phyloP scores from a whole-genome alignment of 2,329 filamentous ascomycete species.

The Curvularia eragrostidis region DNA sequence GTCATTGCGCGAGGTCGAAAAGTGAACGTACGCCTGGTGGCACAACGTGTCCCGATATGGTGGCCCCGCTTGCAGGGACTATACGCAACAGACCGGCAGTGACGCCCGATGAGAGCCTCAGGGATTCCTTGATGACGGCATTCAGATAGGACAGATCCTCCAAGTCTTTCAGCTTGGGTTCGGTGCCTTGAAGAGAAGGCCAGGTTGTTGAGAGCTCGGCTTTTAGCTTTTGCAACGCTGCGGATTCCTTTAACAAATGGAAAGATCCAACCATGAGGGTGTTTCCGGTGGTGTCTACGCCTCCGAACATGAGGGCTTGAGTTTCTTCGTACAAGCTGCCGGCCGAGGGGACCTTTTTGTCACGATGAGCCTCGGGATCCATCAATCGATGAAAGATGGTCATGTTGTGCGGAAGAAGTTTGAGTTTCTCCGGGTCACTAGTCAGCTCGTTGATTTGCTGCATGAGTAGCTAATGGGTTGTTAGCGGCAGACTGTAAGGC shows the following conservation, averaged over 20 bases:
- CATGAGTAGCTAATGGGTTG: conserved; percentile 31
- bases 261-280: conserved; percentile 53
- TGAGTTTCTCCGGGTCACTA: conserved; percentile 39
- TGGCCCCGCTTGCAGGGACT: conserved; percentile 32
- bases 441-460: conserved; percentile 44
- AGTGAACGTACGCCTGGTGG: conserved; percentile 29
- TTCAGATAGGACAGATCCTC: conserved; percentile 46
- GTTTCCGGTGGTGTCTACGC: conserved; percentile 55
- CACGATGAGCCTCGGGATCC: conserved; percentile 43
- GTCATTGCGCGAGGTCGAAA: neutral
- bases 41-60: conserved; percentile 26
- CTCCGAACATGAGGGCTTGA: conserved; percentile 56
- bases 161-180: conserved; percentile 43
- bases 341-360: conserved; percentile 40
- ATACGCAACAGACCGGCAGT: conserved; percentile 33
- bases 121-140: conserved; percentile 52
- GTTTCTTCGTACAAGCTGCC: conserved; percentile 54
- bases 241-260: conserved; percentile 49
- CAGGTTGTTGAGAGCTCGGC: conserved; percentile 49
- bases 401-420: conserved; percentile 44
- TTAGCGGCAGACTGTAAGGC: neutral
- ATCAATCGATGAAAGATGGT: conserved; percentile 50
- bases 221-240: conserved; percentile 45
- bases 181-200: conserved; percentile 40
- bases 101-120: conserved; percentile 49